Conservation (phyloP, 495 filamentous ascomycete species). For the Podospora australis region DNA sequence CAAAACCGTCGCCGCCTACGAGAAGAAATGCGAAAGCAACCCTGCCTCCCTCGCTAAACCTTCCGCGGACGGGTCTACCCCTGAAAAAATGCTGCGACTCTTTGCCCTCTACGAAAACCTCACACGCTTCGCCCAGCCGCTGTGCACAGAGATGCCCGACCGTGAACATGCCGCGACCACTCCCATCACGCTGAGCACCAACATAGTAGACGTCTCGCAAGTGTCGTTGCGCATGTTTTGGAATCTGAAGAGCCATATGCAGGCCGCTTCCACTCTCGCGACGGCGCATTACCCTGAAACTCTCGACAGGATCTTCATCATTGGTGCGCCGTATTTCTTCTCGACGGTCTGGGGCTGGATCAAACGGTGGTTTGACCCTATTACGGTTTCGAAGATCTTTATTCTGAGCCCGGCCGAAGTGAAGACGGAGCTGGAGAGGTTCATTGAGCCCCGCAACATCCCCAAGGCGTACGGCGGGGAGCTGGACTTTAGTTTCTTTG, state of each 20-base stretch:
- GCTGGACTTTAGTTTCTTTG: constrained; percentile 72
- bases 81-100: constrained; percentile 64
- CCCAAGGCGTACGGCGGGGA: constrained; percentile 80
- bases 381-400: constrained; percentile 89
- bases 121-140: constrained; percentile 76
- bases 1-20: constrained; percentile 74
- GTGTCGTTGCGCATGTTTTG: constrained; percentile 88
- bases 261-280: constrained; percentile 77
- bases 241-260: constrained; percentile 87
- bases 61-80: constrained; percentile 56
- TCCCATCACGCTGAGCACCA: constrained; percentile 81
- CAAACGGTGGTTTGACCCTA: constrained; percentile 92
- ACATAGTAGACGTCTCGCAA: constrained; percentile 80
- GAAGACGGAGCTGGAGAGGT: constrained; percentile 62
- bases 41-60: constrained; percentile 41
- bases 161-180: constrained; percentile 63
- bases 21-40: constrained; percentile 53
- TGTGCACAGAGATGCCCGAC: constrained; percentile 64
- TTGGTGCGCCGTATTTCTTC: constrained; percentile 86
- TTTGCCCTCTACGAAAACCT: constrained; percentile 88
- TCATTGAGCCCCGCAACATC: constrained; percentile 74
- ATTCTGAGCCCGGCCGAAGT: constrained; percentile 68
- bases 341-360: constrained; percentile 93
- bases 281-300: constrained; percentile 92
- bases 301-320: constrained; percentile 80